phyloP scores from a whole-genome alignment of 2,329 filamentous ascomycete species.

The Colletotrichum caudatum region DNA sequence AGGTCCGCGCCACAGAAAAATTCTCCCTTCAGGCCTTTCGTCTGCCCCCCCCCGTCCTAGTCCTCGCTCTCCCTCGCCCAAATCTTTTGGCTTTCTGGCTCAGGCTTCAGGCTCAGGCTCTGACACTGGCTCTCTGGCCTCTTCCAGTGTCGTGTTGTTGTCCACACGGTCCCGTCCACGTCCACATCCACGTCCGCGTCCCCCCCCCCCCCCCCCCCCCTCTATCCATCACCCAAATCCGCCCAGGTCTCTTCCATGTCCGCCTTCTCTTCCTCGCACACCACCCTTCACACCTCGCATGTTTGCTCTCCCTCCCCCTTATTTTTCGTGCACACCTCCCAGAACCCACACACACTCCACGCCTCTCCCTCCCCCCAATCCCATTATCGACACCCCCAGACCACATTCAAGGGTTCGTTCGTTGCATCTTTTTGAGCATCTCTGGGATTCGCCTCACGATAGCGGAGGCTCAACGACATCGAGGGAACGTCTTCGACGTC shows the following conservation, averaged over 20 bases:
- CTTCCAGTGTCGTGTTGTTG: not conserved
- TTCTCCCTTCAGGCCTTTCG: constrained; percentile 41
- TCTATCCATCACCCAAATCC: not conserved
- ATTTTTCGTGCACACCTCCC: constrained; percentile 46
- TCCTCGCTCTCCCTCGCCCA: constrained; percentile 19
- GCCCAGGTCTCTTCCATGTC: constrained; percentile 42
- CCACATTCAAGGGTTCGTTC: constrained; percentile 43
- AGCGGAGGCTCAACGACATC: constrained; percentile 38
- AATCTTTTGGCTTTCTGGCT: constrained; percentile 10
- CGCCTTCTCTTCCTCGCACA: constrained; percentile 39
- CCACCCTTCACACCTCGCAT: constrained; percentile 43
- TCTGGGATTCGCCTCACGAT: constrained; percentile 38
- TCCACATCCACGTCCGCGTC: constrained; percentile 30
- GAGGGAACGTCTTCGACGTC: constrained; percentile 26
- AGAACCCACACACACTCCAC: constrained; percentile 51
- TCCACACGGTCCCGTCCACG: constrained; percentile 24
- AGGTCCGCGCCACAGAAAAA: constrained; percentile 38
- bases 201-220: constrained; percentile 16
- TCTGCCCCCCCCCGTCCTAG: constrained; percentile 33
- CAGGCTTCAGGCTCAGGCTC: constrained; percentile 12
- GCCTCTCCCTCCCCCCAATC: constrained; percentile 55
- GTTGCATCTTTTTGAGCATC: constrained; percentile 41
- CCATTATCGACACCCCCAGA: constrained; percentile 57
- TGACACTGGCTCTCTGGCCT: constrained; percentile 19
- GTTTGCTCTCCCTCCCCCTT: constrained; percentile 44